Conservation (phyloP, 768 basidiomycete species). For the Phylloporus rhodoxanthus region DNA sequence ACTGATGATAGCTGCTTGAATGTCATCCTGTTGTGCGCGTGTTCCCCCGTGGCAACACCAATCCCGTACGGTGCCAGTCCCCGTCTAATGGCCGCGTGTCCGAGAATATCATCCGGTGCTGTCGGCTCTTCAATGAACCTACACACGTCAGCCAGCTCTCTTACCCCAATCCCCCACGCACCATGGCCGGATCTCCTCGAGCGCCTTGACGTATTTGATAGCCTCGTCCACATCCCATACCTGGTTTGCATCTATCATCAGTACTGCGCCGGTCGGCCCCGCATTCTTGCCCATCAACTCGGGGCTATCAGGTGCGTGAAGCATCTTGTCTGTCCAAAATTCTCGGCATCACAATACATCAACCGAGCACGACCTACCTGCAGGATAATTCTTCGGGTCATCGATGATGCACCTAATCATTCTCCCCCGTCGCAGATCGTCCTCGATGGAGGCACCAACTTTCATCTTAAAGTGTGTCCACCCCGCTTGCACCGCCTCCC, state of each 20-base stretch:
- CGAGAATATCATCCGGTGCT: constrained; percentile 85
- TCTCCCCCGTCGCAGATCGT: constrained; percentile 77
- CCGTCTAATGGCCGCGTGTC: constrained; percentile 74
- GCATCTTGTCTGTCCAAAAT: constrained; percentile 24
- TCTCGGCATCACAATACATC: neutral
- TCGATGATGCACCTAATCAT: constrained; percentile 91
- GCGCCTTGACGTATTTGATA: constrained; percentile 75
- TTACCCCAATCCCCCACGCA: constrained; percentile 1
- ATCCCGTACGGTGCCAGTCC: constrained; percentile 75
- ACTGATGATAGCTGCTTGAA: constrained; percentile 94
- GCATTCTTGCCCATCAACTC: constrained; percentile 81
- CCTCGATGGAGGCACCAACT: constrained; percentile 75
- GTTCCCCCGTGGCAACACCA: constrained; percentile 91
- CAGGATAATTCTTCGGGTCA: constrained; percentile 64
- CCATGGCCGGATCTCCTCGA: constrained; percentile 57
- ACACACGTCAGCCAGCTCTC: constrained; percentile 5
- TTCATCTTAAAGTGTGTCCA: constrained; percentile 99
- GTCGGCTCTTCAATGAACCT: constrained; percentile 96
- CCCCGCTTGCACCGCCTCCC: constrained; percentile 75
- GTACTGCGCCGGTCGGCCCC: constrained; percentile 82
- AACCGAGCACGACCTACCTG: constrained; percentile 37
- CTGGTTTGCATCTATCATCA: constrained; percentile 96
- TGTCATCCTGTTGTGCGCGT: constrained; percentile 91
- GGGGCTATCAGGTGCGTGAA: constrained; percentile 48
- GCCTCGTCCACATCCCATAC: constrained; percentile 90